Base-by-base conservation (phyloP, 441 rosid species). In the Croton laevigatus region DNA sequence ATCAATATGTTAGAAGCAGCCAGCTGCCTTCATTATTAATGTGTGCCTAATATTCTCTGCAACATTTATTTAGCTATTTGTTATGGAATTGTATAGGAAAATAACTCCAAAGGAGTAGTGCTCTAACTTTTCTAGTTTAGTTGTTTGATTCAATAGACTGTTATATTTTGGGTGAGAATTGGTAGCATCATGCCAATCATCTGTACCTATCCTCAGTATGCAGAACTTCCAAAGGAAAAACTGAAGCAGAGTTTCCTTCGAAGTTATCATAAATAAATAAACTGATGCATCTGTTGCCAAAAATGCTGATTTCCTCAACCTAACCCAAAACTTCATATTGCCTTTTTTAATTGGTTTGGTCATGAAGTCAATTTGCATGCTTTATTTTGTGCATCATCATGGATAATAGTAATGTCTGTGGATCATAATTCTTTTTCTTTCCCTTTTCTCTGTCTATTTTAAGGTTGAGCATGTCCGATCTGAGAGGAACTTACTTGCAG, bases 381-480 rank as follows among this genome's bases (percentile, higher is more conserved):
- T 59, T 55, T 20, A 58, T 63, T 11, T 52, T 58, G 27, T 45
- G 59, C 61, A 54, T 46, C 32, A 16, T 61, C 48, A 53, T 49
- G 40, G n/a, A 46, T 37, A 49, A 34, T 59, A 27, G 32, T 27
- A 27, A 27, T 27, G 32, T 27, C 1, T 27, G 32, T 27, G 32
- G 1, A 27, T 27, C 32, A 27, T 27, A 20, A 71, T 27, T n/a
- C 5, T 46, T 79, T 19, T 58, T 58, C 32, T 11, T 66, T 48
- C 42, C n/a, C 0, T 8, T 69, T 68, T 49, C 60, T 37, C 22
- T 62, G 52, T 27, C 10, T 46, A 49, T 55, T 77, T 22, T 60
- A 74, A 93, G 98, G 98, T 93, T 79, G 97, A 93, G 85, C 96
- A 93, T 81, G 98, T 93, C 48, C 88, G 98, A 71, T 93, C 98